phyloP scores from a whole-genome alignment of 805 yeast genomes.

The Candida parachauliodes region DNA sequence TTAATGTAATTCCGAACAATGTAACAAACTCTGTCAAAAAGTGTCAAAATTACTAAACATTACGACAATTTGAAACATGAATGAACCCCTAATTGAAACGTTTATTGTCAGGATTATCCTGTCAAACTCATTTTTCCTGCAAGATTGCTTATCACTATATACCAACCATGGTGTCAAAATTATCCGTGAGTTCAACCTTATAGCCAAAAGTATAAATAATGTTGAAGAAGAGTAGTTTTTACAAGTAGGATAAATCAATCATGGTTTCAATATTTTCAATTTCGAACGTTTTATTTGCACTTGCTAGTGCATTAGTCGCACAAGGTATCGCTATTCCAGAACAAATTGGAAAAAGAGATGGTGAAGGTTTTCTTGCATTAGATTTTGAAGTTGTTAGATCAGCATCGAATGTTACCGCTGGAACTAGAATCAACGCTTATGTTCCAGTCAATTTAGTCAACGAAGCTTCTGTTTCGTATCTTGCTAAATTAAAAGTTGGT shows the following conservation, averaged over 20 bases:
- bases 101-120: too few species aligned
- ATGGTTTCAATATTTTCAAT: constrained; percentile 10
- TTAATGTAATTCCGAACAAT: too few species aligned
- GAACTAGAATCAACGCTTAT: not conserved
- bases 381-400: constrained; percentile 9
- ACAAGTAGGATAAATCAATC: not conserved
- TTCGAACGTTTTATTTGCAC: constrained; percentile 4
- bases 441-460: constrained; percentile 2
- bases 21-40: too few species aligned
- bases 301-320: constrained; percentile 10
- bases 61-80: too few species aligned
- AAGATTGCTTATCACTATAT: too few species aligned
- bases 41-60: too few species aligned
- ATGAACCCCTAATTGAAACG: too few species aligned
- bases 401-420: not conserved
- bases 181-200: too few species aligned
- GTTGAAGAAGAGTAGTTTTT: too few species aligned
- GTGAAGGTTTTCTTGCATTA: constrained; percentile 7
- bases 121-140: too few species aligned
- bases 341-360: constrained; percentile 6
- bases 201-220: too few species aligned
- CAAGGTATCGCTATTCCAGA: constrained; percentile 9
- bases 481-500: constrained; percentile 10
- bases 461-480: constrained; percentile 3
- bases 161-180: too few species aligned